phyloP scores from a whole-genome alignment of 2,329 filamentous ascomycete genomes.

The Ophiostoma ulmi region DNA sequence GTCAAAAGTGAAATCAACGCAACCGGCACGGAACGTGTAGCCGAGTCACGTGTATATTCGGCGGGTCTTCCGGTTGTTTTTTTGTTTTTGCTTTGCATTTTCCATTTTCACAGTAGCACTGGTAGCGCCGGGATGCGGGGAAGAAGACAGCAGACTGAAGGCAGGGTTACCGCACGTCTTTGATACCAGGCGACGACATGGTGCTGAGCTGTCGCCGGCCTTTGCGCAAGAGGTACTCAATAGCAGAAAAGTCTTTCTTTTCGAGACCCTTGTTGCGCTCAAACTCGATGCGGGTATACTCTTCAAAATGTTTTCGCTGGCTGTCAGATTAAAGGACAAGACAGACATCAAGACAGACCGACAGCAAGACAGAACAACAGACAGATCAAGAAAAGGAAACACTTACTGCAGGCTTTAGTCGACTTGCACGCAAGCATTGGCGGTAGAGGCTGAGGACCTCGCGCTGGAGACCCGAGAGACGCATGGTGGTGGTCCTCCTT shows the following conservation, averaged over 20 bases:
- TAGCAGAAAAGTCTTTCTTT: slow-evolving; percentile 79
- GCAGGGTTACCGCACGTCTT: slow-evolving; percentile 54
- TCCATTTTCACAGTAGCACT: no score
- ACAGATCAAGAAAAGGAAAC: not conserved
- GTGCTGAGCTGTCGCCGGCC: slow-evolving; percentile 75
- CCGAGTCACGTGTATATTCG: not conserved
- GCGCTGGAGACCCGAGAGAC: slow-evolving; percentile 80
- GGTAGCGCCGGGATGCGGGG: not conserved
- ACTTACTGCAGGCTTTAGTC: slow-evolving; percentile 69
- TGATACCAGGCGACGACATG: slow-evolving; percentile 74
- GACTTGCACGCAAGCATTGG: slow-evolving; percentile 73
- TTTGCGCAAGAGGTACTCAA: slow-evolving; percentile 80
- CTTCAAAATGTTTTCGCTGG: slow-evolving; percentile 47
- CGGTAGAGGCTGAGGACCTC: slow-evolving; percentile 85
- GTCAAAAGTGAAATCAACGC: not conserved
- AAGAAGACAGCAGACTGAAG: not conserved
- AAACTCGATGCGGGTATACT: slow-evolving; percentile 70
- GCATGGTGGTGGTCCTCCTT: slow-evolving; percentile 31
- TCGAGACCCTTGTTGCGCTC: slow-evolving; percentile 61
- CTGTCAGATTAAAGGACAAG: slow-evolving; percentile 44
- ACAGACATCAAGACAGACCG: not conserved
- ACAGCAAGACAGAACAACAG: not conserved
- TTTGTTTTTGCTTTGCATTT: not conserved
- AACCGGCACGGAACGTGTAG: slow-evolving; percentile 1
- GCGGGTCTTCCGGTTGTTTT: not conserved